Evolutionary conservation across 148 eudicot genomes (phyloP), one percentile per base, ranked within the genome.

Genomic region (Gaultheria prostrata): DNA sequence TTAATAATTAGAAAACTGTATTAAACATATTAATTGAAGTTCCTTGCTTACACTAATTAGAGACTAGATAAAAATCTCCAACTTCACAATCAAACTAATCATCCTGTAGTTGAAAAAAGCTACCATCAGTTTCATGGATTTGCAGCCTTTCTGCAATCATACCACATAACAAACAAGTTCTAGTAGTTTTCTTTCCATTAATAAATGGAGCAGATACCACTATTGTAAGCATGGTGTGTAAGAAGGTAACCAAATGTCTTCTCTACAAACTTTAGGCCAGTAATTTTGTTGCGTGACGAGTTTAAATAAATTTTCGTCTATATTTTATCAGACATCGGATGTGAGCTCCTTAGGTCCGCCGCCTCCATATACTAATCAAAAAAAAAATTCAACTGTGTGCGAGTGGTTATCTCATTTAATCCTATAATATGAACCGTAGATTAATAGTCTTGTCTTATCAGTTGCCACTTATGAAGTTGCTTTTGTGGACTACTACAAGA

Each of bases 81-180:
- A 73, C 77, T 35, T 73, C 77, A 73, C 51, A 20, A 73, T 35
- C 51, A 73, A 73, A 73, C 7, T 28, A 73, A 43, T 73, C 43
- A 43, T 73, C 77, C 3, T 35, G 15, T 21, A 20, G 12, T 18
- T 32, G 76, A 35, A 32, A 28, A 35, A 67, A 72, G 35, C 17
- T 72, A n/a, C 24, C 76, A 72, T 72, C 76, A 72, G 18, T 72
- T 35, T 20, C 76, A 14, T 39, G 24, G n/a, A 72, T 72, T 26
- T 32, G 75, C 33, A 39, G 18, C 6, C 46, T 32, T 71, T 71
- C 76, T 71, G 14, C n/a, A 71, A 35, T 71, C 28, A 65, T 65
- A 65, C 71, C 33, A 65, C 28, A 32, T 71, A 71, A 0, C 6
- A 4, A 71, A 30, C 46, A 7, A 33, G 14, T 30, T 33, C 46